These are phyloP conservation scores for Naganishia friedmannii DNA, from an alignment of 768 basidiomycete genomes.

Conservation along the genomic window DNA sequence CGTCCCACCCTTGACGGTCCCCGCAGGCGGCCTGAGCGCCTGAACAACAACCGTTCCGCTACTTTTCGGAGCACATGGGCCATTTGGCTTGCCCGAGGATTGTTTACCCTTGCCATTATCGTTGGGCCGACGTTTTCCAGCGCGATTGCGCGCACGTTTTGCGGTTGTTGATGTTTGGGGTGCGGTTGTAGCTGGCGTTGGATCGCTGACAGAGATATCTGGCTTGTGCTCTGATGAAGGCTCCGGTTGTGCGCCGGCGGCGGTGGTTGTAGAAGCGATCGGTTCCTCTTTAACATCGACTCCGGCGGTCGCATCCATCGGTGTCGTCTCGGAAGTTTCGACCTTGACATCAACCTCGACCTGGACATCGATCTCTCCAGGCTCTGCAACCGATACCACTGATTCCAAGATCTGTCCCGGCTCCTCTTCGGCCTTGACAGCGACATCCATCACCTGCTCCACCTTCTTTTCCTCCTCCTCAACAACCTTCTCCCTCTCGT, in stretches of 20 bases:
- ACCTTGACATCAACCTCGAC: background rate
- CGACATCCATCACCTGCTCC: constrained; percentile 3
- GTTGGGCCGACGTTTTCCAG: background rate
- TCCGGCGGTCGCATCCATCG: background rate
- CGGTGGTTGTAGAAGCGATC: background rate
- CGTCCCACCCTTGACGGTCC: constrained; percentile 20
- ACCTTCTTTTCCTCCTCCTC: background rate
- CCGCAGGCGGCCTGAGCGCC: constrained; percentile 23
- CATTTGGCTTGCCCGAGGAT: background rate
- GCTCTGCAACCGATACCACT: background rate
- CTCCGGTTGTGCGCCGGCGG: background rate
- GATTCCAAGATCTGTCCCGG: background rate
- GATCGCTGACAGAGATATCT: background rate
- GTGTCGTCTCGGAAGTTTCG: background rate
- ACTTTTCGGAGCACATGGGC: constrained; percentile 5
- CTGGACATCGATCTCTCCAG: constrained; percentile 1
- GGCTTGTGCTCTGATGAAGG: background rate
- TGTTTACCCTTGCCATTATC: constrained; percentile 3
- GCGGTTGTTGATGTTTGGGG: background rate
- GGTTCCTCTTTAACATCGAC: background rate
- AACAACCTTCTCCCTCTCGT: background rate
- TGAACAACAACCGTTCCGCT: constrained; percentile 26
- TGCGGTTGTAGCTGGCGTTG: background rate
- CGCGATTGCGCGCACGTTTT: constrained; percentile 1
- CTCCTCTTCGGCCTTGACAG: background rate